phyloP scores from a whole-genome alignment of 345 rosid species.

The Sonneratia alba region DNA sequence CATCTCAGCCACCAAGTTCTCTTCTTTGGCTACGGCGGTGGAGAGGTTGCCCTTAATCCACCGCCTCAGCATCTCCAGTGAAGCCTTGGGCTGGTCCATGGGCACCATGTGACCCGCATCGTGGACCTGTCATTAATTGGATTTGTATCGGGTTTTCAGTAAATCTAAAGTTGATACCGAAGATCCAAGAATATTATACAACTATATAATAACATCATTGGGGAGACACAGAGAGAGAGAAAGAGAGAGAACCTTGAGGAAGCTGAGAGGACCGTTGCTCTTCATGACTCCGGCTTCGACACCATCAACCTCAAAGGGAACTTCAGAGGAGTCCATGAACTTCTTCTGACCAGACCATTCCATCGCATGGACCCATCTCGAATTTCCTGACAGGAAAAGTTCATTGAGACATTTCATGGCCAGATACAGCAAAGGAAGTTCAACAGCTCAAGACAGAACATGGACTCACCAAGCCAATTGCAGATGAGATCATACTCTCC shows the following conservation, averaged over 20 bases:
- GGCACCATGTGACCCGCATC: conserved; percentile 99
- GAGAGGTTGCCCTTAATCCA: conserved; percentile 60
- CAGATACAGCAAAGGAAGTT: not conserved
- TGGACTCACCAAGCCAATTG: conserved; percentile 90
- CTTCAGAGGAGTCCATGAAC: conserved; percentile 54
- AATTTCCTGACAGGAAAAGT: conserved; percentile 50
- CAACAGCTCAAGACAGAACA: not conserved
- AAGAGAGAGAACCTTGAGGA: conserved; percentile 64
- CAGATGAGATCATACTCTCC: conserved; percentile 99
- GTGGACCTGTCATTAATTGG: conserved; percentile 35
- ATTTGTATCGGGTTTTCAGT: not conserved
- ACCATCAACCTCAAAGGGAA: conserved; percentile 64
- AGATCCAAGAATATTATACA: not conserved
- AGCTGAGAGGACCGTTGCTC: conserved; percentile 65
- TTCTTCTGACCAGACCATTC: conserved; percentile 78
- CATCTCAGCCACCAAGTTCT: conserved; percentile 53
- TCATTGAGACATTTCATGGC: not conserved
- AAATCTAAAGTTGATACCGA: too few species aligned
- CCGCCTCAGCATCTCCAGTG: conserved; percentile 76
- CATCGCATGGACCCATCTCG: conserved; percentile 99
- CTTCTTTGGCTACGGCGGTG: conserved; percentile 13
- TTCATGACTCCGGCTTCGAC: conserved; percentile 68
- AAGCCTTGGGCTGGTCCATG: conserved; percentile 91
- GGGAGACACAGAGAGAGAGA: not conserved
- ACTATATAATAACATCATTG: not conserved